Base-by-base conservation (phyloP, 2,329 filamentous ascomycete genomes). In the Verticillium klebahnii region DNA sequence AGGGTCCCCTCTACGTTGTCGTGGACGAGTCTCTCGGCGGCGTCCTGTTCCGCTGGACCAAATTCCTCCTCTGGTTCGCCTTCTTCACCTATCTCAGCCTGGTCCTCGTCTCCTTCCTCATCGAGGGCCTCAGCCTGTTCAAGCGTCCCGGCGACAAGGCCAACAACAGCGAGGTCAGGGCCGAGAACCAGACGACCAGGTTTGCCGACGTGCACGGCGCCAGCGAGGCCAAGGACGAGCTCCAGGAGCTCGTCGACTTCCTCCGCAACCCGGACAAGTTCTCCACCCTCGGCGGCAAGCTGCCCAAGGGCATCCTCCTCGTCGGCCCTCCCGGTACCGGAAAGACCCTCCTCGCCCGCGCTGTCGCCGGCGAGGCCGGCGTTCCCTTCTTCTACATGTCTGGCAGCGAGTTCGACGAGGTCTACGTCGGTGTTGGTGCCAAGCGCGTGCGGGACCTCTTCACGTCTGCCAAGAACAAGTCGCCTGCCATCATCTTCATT, bases 321-420 rank as follows among this genome's bases (percentile, higher is more conserved):
- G 92, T 97, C 71, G 95, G 95, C 0, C 95, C 95, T 72, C 95
- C 95, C 59, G 95, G 95, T 79, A 99, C 95, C 64, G 95, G 95
- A 78, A 99, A 99, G 80, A 99, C 95, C 14, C 85, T 99, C 50
- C 85, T 99, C 64, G 95, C 95, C 65, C 89, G 95, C 70, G 96
- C 95, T 61, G 95, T 99, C 64, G 95, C 95, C 57, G 95, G 95
- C 59, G 95, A 99, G 79, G 93, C 95, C 60, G 95, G 94, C 61
- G 95, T 99, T 19, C 95, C 95, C 1, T 99, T 99, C 83, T 99
- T 98, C 83, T 99, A 97, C 84, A 98, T 99, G 94, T 99, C 95
- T 71, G 95, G 95, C 58, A 96, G 92, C 62, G 95, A 99, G 75
- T 99, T 99, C 72, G 95, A 99, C 71, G 95, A 99, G 77, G 90